A percentile compares a stretch with the other conserved stretches of the same genome.
Conservation (phyloP, 176 grass and related monocot species). For the Juncus effusus region DNA sequence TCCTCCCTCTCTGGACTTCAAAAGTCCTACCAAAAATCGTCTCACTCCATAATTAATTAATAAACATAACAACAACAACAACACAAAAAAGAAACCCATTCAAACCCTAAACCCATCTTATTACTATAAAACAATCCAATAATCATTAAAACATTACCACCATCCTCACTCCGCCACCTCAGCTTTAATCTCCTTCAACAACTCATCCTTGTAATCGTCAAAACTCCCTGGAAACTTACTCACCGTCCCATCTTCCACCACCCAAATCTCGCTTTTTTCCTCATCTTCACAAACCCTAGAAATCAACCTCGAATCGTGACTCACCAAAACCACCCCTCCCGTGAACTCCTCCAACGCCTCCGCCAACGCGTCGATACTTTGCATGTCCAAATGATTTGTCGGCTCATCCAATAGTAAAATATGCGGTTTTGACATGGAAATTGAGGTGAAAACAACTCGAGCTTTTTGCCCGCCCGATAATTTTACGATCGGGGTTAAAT, state of each 20-base stretch:
- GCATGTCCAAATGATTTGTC: conserved; percentile 99
- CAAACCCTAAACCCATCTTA: too few species aligned
- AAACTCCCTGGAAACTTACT: conserved; percentile 65
- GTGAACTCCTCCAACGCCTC: conserved; percentile 90
- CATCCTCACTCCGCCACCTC: conserved; percentile 61
- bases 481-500: conserved; percentile 93
- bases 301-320: conserved; percentile 85
- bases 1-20: too few species aligned
- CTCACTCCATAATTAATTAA: too few species aligned
- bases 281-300: conserved; percentile 88
- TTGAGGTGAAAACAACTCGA: conserved; percentile 91
- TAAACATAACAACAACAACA: too few species aligned
- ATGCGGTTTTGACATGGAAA: conserved; percentile 91
- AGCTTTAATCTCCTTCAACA: conserved; percentile 82
- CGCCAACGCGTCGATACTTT: conserved; percentile 90
- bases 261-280: conserved; percentile 85
- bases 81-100: too few species aligned
- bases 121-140: too few species aligned
- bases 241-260: conserved; percentile 92
- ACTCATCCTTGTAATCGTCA: conserved; percentile 96
- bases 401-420: conserved; percentile 93
- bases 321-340: conserved; percentile 91
- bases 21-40: too few species aligned
- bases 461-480: conserved; percentile 93
- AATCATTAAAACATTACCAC: too few species aligned